phyloP scores from a whole-genome alignment of 148 eudicot species.

The Amaranthus cruentus region DNA sequence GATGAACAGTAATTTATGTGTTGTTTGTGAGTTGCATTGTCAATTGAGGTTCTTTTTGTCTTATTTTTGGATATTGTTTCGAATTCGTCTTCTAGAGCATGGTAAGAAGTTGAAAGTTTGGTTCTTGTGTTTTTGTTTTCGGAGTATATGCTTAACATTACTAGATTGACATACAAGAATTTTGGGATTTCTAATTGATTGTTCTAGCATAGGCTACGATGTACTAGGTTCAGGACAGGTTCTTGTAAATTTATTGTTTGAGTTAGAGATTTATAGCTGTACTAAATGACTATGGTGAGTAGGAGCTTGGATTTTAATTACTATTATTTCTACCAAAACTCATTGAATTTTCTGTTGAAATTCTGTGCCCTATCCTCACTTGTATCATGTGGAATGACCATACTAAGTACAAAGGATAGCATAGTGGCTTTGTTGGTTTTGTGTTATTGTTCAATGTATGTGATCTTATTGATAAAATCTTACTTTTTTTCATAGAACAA shows the following conservation, averaged over 20 bases:
- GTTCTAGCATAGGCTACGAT: neutral
- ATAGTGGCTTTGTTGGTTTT: too few species aligned
- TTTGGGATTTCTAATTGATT: neutral
- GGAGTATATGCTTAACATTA: neutral
- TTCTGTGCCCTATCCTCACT: too few species aligned
- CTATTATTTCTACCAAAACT: too few species aligned
- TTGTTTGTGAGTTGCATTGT: neutral
- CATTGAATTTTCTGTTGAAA: too few species aligned
- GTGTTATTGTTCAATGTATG: too few species aligned
- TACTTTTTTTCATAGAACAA: neutral
- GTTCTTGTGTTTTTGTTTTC: neutral
- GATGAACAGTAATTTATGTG: slow-evolving; percentile 11
- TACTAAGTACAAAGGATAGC: too few species aligned
- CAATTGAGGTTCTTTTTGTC: neutral
- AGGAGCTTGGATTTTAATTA: too few species aligned
- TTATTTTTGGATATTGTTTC: neutral
- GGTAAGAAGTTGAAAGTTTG: neutral
- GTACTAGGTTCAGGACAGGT: neutral
- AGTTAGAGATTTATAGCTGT: neutral
- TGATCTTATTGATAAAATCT: too few species aligned
- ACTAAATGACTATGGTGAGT: too few species aligned
- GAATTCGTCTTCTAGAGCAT: neutral
- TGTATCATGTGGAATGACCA: too few species aligned
- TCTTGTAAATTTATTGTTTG: neutral
- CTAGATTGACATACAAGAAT: neutral